Base-by-base conservation (phyloP, 192 early-diverging fungal species). In the Coemansia sp. region DNA sequence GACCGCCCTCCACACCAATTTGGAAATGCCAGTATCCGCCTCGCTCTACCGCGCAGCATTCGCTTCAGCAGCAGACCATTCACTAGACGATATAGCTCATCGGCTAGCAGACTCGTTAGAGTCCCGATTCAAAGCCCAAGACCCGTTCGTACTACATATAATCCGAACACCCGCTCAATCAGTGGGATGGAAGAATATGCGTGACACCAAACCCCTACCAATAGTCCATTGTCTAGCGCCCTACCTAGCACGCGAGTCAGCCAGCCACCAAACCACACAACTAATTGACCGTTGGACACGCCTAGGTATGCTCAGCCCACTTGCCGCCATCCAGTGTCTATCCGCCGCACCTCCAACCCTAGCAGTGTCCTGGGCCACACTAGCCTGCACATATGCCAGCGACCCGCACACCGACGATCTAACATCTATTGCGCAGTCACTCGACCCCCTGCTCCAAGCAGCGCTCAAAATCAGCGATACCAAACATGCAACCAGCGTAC, bases 41-140 rank as follows among this genome's bases (percentile, higher is more conserved):
- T 21, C 71, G 13, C 67, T 78, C 0, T 70, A 55, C 28, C 32
- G 57, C 3, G 63, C 76, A 2, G 71, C 71, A 1, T 66, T 78
- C 55, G 33, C 68, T 1, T 64, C 71, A 0, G 68, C 69, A 6
- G 33, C 69, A 6, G 33, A 61, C n/a, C 42, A 49, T 4, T 32
- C 43, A 3, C 40, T 70, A 37, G 49, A 10, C 43, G 57, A 47
- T 8, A 17, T 6, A 11, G 21, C 57, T 17, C 37, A 43, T 2
- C 19, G 9, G 5, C 44, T 68, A 17, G 67, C 58, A 2, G 46
- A 6, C 6, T 68, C 67, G 11, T 23, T 73, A 2, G 71, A 78
- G 52, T 7, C 26, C 21, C 53, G 72, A 1, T 68, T 50, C 35
- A 17, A 23, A 2, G 40, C 62, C 39, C 37, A 55, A 9, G 75